A percentile compares a stretch with the other conserved stretches of the same genome.
Evolutionary conservation across 495 filamentous ascomycete species (phyloP).

Genomic region (Glutinoglossum americanum): DNA sequence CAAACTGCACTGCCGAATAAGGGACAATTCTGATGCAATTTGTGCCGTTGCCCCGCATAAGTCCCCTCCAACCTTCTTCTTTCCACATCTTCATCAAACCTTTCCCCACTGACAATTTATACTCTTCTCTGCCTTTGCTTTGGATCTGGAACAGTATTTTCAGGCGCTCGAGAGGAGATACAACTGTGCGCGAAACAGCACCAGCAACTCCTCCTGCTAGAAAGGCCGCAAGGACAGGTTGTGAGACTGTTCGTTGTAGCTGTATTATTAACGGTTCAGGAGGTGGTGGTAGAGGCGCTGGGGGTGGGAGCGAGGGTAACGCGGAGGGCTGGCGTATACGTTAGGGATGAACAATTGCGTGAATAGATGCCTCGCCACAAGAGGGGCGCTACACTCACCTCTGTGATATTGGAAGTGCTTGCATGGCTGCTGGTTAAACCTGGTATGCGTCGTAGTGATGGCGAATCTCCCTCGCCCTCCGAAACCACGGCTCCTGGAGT

Average conservation of each 20-base stretch:
- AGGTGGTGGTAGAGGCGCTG: not conserved
- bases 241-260: conserved; percentile 25
- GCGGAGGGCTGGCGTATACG: not conserved
- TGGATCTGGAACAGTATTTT: conserved; percentile 97
- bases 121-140: conserved; percentile 73
- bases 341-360: not conserved
- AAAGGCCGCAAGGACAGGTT: conserved; percentile 79
- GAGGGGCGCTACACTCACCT: not conserved
- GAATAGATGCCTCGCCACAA: not conserved
- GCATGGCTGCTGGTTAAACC: not conserved
- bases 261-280: not conserved
- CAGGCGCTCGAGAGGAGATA: conserved; percentile 81
- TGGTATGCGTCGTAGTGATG: not conserved
- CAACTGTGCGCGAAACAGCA: conserved; percentile 90
- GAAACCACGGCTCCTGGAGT: not conserved
- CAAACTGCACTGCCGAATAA: conserved; percentile 95
- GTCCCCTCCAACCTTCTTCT: conserved; percentile 89
- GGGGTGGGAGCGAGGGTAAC: not conserved
- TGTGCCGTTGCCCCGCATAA: conserved; percentile 92
- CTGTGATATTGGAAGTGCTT: not conserved
- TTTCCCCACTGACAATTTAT: conserved; percentile 74
- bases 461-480: not conserved
- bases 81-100: conserved; percentile 84
- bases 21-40: conserved; percentile 97
- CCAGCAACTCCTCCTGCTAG: conserved; percentile 90